Evolutionary conservation across 768 basidiomycete species (phyloP), one percentile per base, ranked within the genome.

Genomic region (Boletus insuetus): DNA sequence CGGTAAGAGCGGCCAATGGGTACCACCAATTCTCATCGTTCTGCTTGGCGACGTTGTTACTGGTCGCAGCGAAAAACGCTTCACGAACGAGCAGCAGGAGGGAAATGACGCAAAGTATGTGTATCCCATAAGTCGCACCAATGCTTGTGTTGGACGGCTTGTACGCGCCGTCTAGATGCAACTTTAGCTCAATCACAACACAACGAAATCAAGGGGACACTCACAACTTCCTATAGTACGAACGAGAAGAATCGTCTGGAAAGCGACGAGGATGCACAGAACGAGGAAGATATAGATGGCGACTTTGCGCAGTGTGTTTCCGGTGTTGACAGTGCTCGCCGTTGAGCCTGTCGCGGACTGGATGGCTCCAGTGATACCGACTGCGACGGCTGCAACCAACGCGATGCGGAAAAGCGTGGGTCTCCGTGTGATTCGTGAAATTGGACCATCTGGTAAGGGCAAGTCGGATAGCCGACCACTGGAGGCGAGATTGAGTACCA

Each of bases 11-110:
- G 35, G 67, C 64, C 17, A 73, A 61, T 20, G 70, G 70, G 49
- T 73, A 74, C 64, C 69, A 74, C 47, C 64, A 61, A 17, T 59
- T 52, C 48, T 73, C 70, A n/a, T 68, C 37, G 44, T 67, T 66
- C 48, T 70, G 70, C 51, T 51, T 56, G 11, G 59, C 26, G 4
- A 26, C 0, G 32, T 65, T 26, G 49, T 60, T 59, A 44, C 58
- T 19, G 12, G 68, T 72, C n/a, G 53, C 64, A 52, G 56, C 45
- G 29, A 73, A 63, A 62, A 73, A 73, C 4, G 63, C 52, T 54
- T 73, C 64, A n/a, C 70, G 69, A 29, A 58, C 35, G 35, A 74
- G 64, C 31, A 70, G 55, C 12, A 69, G 51, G 20, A 69, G 20
- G 32, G 60, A 57, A 46, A 73, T 66, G 52, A 58, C 12, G 35